A percentile compares a stretch with the other conserved stretches of the same genome.
Conservation (phyloP, 2,329 filamentous ascomycete species). For the Cytospora mali region DNA sequence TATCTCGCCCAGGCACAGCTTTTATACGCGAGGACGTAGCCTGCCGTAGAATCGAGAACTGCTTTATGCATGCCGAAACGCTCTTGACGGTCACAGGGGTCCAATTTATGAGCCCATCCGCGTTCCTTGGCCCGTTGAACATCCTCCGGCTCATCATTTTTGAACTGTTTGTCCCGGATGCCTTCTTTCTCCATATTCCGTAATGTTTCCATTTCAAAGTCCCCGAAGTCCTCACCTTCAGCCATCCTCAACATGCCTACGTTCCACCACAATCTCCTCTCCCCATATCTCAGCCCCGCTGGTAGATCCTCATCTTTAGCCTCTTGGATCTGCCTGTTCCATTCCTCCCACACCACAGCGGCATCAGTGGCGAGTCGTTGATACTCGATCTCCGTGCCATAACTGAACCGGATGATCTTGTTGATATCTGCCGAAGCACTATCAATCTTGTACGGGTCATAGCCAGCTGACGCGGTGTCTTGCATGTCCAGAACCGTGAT, state of each 20-base stretch:
- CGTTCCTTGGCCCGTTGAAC: background rate
- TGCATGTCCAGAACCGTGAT: conserved; percentile 22
- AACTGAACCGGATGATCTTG: conserved; percentile 21
- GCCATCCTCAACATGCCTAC: conserved; percentile 9
- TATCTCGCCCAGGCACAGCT: conserved; percentile 10
- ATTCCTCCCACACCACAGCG: conserved; percentile 13
- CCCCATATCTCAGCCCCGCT: background rate
- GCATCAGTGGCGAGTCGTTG: conserved; percentile 16
- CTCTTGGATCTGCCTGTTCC: background rate
- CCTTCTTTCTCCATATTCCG: conserved; percentile 13
- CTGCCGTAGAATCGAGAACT: conserved; percentile 10
- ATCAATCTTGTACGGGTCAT: conserved; percentile 24
- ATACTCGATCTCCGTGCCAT: conserved; percentile 14
- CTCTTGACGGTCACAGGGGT: background rate
- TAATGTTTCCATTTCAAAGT: background rate
- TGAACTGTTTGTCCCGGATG: conserved; percentile 14
- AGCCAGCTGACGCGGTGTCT: conserved; percentile 11
- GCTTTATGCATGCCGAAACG: conserved; percentile 15
- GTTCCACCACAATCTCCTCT: conserved; percentile 17
- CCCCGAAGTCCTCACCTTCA: background rate
- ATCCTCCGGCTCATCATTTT: conserved; percentile 1
- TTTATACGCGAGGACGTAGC: conserved; percentile 14
- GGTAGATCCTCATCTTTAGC: conserved; percentile 7
- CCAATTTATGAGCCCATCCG: conserved; percentile 16
- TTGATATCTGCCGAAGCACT: conserved; percentile 33